phyloP scores from a whole-genome alignment of 768 basidiomycete genomes.

The Boletellus ananiceps region DNA sequence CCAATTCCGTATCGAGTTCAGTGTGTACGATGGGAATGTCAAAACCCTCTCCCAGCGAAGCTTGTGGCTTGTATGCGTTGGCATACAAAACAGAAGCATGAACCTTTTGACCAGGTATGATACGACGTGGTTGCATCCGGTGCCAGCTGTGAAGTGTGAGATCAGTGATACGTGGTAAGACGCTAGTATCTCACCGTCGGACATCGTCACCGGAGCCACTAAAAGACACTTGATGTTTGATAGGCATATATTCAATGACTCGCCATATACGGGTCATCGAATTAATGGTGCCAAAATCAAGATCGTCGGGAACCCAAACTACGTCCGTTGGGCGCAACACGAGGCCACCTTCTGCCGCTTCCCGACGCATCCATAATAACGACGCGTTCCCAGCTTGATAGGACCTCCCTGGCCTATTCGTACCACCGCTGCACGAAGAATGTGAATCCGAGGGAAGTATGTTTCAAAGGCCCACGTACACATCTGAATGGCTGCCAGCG shows the following conservation, averaged over 20 bases:
- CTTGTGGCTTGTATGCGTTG: slow-evolving; percentile 17
- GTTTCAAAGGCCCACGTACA: slow-evolving; percentile 12
- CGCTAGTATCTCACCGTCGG: slow-evolving; percentile 11
- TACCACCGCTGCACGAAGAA: slow-evolving; percentile 18
- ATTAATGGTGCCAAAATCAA: slow-evolving; percentile 19
- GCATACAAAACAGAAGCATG: slow-evolving; percentile 23
- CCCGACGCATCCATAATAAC: slow-evolving; percentile 32
- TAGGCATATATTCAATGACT: slow-evolving; percentile 19
- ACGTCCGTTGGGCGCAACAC: slow-evolving; percentile 23
- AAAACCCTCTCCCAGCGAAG: slow-evolving; percentile 21
- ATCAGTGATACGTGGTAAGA: not conserved
- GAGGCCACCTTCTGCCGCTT: slow-evolving; percentile 26
- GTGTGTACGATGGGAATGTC: slow-evolving; percentile 14
- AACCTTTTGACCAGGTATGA: slow-evolving; percentile 26
- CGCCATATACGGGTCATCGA: slow-evolving; percentile 19
- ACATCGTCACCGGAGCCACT: slow-evolving; percentile 14
- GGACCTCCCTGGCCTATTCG: slow-evolving; percentile 18
- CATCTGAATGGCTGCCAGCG: slow-evolving; percentile 41
- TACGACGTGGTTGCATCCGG: slow-evolving; percentile 20
- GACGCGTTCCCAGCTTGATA: slow-evolving; percentile 25
- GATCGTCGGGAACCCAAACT: slow-evolving; percentile 26
- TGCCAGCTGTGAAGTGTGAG: slow-evolving; percentile 8
- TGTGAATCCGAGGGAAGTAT: not conserved
- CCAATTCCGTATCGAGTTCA: slow-evolving; percentile 3
- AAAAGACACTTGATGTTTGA: slow-evolving; percentile 22